Evolutionary conservation across 2,329 filamentous ascomycete species (phyloP).

Genomic region (Pestalotiopsis sp.): DNA sequence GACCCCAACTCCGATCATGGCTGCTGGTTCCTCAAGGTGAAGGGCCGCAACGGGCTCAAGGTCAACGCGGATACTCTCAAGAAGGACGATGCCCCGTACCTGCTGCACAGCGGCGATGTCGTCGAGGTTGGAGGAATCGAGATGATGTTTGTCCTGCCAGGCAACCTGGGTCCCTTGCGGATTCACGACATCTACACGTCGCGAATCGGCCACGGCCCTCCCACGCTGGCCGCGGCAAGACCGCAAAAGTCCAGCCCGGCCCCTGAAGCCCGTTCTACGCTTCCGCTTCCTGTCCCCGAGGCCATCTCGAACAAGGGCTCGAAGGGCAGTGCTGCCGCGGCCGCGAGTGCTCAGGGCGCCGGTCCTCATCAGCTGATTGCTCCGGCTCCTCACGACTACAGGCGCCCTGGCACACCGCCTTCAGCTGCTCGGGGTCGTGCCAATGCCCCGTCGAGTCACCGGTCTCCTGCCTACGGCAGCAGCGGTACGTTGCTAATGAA

Average conservation of each 20-base stretch:
- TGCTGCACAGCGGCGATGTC: constrained; percentile 83
- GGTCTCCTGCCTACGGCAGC: constrained; percentile 41
- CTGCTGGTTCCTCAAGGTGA: constrained; percentile 83
- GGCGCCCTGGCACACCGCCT: constrained; percentile 63
- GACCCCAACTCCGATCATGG: constrained; percentile 35
- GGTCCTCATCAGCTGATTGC: constrained; percentile 49
- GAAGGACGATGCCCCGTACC: constrained; percentile 61
- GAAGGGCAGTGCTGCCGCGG: not conserved
- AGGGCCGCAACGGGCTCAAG: constrained; percentile 89
- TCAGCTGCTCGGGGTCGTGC: constrained; percentile 42
- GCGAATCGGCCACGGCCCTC: constrained; percentile 58
- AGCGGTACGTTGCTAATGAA: constrained; percentile 48
- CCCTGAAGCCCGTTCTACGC: constrained; percentile 28
- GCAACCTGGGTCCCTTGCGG: constrained; percentile 65
- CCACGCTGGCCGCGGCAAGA: constrained; percentile 14
- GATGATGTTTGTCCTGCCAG: constrained; percentile 98
- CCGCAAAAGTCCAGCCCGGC: constrained; percentile 24
- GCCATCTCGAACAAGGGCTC: not conserved
- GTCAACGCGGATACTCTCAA: constrained; percentile 76
- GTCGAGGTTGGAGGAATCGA: constrained; percentile 91
- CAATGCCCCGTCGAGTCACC: constrained; percentile 33
- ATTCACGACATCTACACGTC: constrained; percentile 73
- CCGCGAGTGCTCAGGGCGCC: not conserved
- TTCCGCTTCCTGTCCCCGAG: constrained; percentile 28
- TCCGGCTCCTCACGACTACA: constrained; percentile 63